These are phyloP conservation scores for Dioszegia hungarica DNA, from an alignment of 768 basidiomycete species.

Conservation along the genomic window DNA sequence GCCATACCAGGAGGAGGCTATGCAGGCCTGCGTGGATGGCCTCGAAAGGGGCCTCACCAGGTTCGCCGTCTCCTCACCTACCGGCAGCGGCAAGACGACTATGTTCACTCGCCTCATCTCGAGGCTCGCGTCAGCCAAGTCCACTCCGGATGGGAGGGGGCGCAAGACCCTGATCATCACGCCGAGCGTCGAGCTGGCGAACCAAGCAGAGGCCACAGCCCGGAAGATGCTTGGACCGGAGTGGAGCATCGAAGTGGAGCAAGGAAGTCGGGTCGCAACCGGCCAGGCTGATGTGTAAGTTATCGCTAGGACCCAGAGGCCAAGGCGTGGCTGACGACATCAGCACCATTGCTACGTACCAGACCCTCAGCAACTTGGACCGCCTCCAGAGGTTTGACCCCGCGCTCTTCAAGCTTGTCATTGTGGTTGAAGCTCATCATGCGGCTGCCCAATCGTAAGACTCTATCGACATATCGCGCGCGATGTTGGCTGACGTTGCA, in stretches of 20 bases:
- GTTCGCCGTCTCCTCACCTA: slow-evolving; percentile 43
- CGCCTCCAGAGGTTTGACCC: slow-evolving; percentile 74
- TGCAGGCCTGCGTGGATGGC: background rate
- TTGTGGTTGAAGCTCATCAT: slow-evolving; percentile 92
- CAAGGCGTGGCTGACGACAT: too few species aligned
- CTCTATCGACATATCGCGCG: background rate
- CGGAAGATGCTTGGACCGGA: slow-evolving; percentile 59
- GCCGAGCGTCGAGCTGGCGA: slow-evolving; percentile 72
- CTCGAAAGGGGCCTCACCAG: slow-evolving; percentile 55
- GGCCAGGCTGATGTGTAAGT: slow-evolving; percentile 79
- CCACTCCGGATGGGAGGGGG: background rate
- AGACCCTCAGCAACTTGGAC: slow-evolving; percentile 64
- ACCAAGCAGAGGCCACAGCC: slow-evolving; percentile 73
- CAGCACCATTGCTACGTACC: slow-evolving; percentile 42
- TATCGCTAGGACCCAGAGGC: too few species aligned
- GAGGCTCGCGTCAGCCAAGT: slow-evolving; percentile 53
- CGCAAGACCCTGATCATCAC: slow-evolving; percentile 73
- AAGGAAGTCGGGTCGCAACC: slow-evolving; percentile 68
- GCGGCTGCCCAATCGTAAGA: slow-evolving; percentile 82
- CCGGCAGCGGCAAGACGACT: slow-evolving; percentile 66
- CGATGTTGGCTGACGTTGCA: too few species aligned
- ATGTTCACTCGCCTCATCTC: slow-evolving; percentile 82
- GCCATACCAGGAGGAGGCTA: background rate
- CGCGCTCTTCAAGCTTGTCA: slow-evolving; percentile 62
- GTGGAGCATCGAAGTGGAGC: slow-evolving; percentile 85